Base-by-base conservation (phyloP, 768 basidiomycete species). In the Holtermanniella nyarrowii region DNA sequence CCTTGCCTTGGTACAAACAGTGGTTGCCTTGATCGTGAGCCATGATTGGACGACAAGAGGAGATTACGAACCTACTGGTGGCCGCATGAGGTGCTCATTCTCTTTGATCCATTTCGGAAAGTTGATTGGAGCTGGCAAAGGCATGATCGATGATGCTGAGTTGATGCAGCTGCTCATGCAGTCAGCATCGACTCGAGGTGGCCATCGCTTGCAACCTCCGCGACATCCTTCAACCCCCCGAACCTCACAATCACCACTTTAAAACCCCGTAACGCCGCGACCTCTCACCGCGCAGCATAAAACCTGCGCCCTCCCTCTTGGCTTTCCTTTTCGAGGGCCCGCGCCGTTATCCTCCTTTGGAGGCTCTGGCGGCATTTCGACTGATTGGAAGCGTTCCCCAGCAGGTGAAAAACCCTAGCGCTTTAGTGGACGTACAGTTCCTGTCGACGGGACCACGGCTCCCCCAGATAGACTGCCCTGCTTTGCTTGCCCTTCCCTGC, bases 61-160 rank as follows among this genome's bases (percentile, higher is more conserved):
- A 43, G 26, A 87, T 56, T 80, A 90, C 70, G 91, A 88, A 76
- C 89, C 90, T 43, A 99, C 88, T 0, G 93, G 91, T 1, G 93
- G 93, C 67, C 84, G 78, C 24, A 97, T 77, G 2, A 84, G 76
- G 57, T 90, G 79, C 20, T 74, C 72, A 60, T 96, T 96, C 63
- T 88, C 80, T 3, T 75, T 73, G 42, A 99, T 78, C 95, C 95
- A 96, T 68, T 81, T 81, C 1, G 81, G 81, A 59, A 97, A 84
- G 75, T 95, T 91, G 61, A 99, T 76, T 2, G 93, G 88, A 10
- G 85, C 78, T 7, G 77, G 63, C 40, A 95, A 76, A 7, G 31
- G 31, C 31, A 37, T 37, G 31, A 16, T 37, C 7, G 10, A 37
- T 16, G 7, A 7, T 37, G 31, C 10, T 16, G 10, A 37, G 31